Evolutionary conservation across 306 rosid species (phyloP), one percentile per base, ranked within the genome.

Genomic region (Castanea mollissima): DNA sequence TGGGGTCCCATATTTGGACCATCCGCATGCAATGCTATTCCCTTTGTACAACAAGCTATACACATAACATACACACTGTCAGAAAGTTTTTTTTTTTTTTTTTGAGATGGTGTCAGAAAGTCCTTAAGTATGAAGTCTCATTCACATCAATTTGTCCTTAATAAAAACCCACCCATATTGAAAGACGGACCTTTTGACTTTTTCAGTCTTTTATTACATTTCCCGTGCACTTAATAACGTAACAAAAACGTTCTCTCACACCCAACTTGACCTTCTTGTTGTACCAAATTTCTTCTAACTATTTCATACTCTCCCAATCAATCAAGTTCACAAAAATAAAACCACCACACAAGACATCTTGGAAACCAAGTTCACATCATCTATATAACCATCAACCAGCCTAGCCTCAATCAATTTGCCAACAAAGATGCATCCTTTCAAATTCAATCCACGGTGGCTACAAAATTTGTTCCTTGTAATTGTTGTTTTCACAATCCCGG

Each of bases 191-290:
- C 27, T 25, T 25, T 25, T 25, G 27, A 25, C 19, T 62, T 60
- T 32, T 21, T 41, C 1, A 38, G 46, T 20, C 74, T 35, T 57
- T 19, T 11, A 55, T 23, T 25, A 25, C 57, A 31, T 55, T 49
- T 78, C 31, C 86, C 89, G 84, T 88, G 92, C 92, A 87, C 88
- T 85, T 69, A 77, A 55, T 77, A 84, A 84, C 91, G 83, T 84
- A 69, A 81, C 16, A 76, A 79, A 69, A 25, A 71, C 49, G 62
- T 59, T 34, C 80, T 52, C 52, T 14, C 23, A 46, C 31, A 69
- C 38, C 44, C 32, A 20, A 69, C 83, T 74, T 76, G 79, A 56
- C 29, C 73, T 34, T 27, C 55, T 31, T 29, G 75, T 60, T 31
- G 10, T 77, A 31, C 31, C 49, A 25, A 2, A 16, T 58, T 10